Evolutionary conservation across 202 grass and related monocot genomes (phyloP), one percentile per base, ranked within the genome.

Genomic region (Setaria italica): DNA sequence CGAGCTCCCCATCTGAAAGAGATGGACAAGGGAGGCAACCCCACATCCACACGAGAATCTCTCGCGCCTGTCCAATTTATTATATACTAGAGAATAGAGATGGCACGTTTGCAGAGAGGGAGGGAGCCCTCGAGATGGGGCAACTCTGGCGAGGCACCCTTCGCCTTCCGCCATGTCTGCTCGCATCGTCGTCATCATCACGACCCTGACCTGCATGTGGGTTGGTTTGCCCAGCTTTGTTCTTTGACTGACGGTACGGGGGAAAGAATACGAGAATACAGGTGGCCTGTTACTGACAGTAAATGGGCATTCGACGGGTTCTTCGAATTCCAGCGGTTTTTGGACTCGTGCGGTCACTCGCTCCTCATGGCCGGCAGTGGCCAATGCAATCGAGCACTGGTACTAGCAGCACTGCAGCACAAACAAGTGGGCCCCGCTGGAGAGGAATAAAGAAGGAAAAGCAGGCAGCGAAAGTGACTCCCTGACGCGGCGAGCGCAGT

Each of bases 1-100:
- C 62, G 4, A 37, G 63, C 70, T 78, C 72, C 51, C 73, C 80
- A 56, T 90, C 71, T 19, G 59, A 76, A 33, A 59, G 21, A 85
- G 12, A 9, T 10, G 12, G 12, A 50, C 47, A 70, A 4, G 17
- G 4, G 0, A 2, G 9, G 9, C 10, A 33, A 9, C 51, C 51
- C 9, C 37, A 25, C 50, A 60, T 13, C 48, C 2, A 14, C 14
- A 4, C 47, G 46, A 73, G 25, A 30, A 73, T 20, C 73, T 11
- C 83, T 39, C 51, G 11, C 50, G 59, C 5, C 75, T 33, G 62
- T 7, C n/a, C 14, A 0, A 59, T 77, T 50, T 82, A 25, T 67
- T 89, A 59, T 70, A 82, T 41, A 41, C 39, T 25, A 25, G 25
- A 25, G 25, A 25, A 25, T 25, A 25, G 25, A 25, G 25, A 25